A percentile compares a stretch with the other conserved stretches of the same genome.
phyloP scores from a whole-genome alignment of 2,329 filamentous ascomycete species.

The Cercospora citrullina region DNA sequence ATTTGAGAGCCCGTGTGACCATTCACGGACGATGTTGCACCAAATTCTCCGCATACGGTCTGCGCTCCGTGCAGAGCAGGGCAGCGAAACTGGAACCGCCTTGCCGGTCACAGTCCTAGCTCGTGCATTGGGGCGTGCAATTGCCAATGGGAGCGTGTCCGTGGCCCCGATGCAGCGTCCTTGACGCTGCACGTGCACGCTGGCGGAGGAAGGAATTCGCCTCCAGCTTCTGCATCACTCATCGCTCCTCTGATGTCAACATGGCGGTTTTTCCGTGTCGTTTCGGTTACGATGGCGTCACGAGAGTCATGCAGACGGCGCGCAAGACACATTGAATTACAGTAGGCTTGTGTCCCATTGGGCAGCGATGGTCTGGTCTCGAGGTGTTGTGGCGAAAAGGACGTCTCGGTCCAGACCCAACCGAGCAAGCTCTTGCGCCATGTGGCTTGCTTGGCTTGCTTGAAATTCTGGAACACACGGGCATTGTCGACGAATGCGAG shows the following conservation, averaged over 20 bases:
- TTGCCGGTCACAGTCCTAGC: not conserved
- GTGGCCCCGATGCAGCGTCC: not conserved
- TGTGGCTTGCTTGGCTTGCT: not conserved
- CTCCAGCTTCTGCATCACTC: not conserved
- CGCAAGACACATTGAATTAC: not conserved
- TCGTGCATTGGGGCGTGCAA: not conserved
- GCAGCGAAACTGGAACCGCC: not conserved
- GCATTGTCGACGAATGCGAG: not conserved
- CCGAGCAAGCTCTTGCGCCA: not conserved
- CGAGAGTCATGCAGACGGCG: not conserved
- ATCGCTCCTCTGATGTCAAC: not conserved
- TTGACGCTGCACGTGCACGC: not conserved
- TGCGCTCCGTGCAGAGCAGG: not conserved
- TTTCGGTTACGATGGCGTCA: not conserved
- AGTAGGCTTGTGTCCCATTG: not conserved
- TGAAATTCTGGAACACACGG: not conserved
- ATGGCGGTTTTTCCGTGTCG: not conserved
- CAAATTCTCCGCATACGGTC: not conserved
- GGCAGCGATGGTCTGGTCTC: not conserved
- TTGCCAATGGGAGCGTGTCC: not conserved
- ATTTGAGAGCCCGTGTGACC: not conserved
- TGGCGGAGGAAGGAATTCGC: not conserved
- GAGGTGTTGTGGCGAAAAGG: not conserved
- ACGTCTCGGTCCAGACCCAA: not conserved
- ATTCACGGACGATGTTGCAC: not conserved